phyloP scores from a whole-genome alignment of 768 basidiomycete species.

The Lactarius deliciosus region DNA sequence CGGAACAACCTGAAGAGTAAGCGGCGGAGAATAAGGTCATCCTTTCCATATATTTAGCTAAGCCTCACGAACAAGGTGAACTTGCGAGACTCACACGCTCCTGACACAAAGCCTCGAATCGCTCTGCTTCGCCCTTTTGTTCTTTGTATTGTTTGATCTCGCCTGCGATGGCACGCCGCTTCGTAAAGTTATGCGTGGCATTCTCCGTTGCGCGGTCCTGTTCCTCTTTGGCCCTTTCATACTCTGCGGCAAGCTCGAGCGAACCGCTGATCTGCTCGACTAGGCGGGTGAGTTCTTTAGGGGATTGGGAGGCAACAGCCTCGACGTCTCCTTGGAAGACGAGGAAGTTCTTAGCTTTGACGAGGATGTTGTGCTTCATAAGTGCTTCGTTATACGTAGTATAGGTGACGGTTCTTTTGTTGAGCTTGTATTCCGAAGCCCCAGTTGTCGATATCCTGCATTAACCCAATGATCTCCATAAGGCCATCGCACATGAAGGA shows the following conservation, averaged over 20 bases:
- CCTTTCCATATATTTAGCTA: conserved; percentile 43
- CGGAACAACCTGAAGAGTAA: conserved; percentile 88
- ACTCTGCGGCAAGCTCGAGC: conserved; percentile 82
- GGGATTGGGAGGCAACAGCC: conserved; percentile 92
- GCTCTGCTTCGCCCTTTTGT: conserved; percentile 89
- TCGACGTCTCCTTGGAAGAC: conserved; percentile 99
- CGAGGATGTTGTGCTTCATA: conserved; percentile 88
- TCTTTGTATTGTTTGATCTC: conserved; percentile 98
- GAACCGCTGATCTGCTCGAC: conserved; percentile 97
- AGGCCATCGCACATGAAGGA: conserved; percentile 5
- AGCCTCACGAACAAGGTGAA: conserved; percentile 6
- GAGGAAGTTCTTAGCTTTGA: conserved; percentile 98
- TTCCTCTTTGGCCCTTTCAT: conserved; percentile 83
- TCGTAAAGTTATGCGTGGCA: conserved; percentile 92
- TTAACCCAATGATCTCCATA: background rate
- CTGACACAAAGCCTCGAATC: conserved; percentile 75
- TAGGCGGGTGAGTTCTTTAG: conserved; percentile 83
- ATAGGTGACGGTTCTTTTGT: conserved; percentile 79
- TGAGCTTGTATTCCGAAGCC: conserved; percentile 87
- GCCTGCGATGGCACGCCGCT: conserved; percentile 87
- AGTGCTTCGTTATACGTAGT: conserved; percentile 87
- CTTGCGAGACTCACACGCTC: conserved; percentile 57
- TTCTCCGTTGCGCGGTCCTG: conserved; percentile 92
- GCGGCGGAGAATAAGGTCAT: conserved; percentile 77
- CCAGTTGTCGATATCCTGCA: conserved; percentile 83